A percentile compares a stretch with the other conserved stretches of the same genome.
Evolutionary conservation across 495 filamentous ascomycete genomes (phyloP).

Genomic region (Penicillium verhagenii): DNA sequence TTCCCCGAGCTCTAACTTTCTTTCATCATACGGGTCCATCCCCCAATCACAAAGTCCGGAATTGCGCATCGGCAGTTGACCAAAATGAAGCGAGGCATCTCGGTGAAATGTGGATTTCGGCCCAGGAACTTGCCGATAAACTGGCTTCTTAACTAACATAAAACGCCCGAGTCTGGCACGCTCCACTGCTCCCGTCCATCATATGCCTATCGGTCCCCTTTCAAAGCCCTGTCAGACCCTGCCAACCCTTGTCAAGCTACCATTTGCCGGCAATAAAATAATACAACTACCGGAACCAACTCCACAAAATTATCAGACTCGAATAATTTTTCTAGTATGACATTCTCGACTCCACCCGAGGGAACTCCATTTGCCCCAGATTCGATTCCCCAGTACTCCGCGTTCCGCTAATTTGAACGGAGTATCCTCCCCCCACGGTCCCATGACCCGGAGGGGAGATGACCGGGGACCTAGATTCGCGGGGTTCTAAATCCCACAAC

Average conservation of each 20-base stretch:
- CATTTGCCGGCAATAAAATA: not conserved
- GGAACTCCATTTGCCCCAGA: not conserved
- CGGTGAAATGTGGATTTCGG: not conserved
- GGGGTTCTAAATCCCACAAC: not conserved
- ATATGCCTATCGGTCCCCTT: no score
- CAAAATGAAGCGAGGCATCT: slow-evolving; percentile 6
- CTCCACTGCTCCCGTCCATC: not conserved
- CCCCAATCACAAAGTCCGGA: not conserved
- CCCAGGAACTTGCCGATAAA: not conserved
- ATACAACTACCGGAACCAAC: not conserved
- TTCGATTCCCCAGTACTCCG: not conserved
- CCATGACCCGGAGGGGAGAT: slow-evolving; percentile 9
- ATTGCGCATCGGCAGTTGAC: slow-evolving; percentile 14
- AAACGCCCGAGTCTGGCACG: not conserved
- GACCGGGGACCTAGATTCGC: not conserved
- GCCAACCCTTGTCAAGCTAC: not conserved
- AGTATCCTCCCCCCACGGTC: not conserved
- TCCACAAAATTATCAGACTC: not conserved
- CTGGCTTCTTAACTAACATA: not conserved
- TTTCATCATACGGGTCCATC: not conserved
- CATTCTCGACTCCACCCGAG: not conserved
- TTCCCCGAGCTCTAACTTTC: not conserved
- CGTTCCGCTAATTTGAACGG: not conserved
- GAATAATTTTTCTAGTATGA: not conserved
- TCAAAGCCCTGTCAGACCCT: not conserved